Percentiles rank a stretch among this genome's conserved stretches.
Conservation (phyloP, 1,139 yeast genomes). For the Protomyces pachydermus region DNA sequence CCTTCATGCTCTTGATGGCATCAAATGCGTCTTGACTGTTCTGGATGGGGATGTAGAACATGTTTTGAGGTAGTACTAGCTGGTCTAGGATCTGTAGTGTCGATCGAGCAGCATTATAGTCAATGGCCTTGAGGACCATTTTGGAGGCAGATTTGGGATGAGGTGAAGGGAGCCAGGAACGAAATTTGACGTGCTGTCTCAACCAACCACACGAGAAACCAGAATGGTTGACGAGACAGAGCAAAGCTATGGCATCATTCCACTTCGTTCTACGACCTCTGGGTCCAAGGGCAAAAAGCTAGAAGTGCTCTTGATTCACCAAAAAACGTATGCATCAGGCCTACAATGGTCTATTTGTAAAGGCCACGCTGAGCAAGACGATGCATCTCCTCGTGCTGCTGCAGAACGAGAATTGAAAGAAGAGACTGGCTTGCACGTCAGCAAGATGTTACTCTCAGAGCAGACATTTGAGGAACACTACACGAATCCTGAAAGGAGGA, state of each 20-base stretch:
- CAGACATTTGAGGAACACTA: neutral
- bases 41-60: slow-evolving; percentile 58
- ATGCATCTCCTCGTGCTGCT: neutral
- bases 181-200: neutral
- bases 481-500: neutral
- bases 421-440: neutral
- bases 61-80: slow-evolving; percentile 69
- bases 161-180: neutral
- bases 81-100: slow-evolving; percentile 71
- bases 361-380: neutral
- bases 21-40: slow-evolving; percentile 67
- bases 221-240: neutral
- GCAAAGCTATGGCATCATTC: neutral
- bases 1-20: slow-evolving; percentile 86
- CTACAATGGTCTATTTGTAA: neutral
- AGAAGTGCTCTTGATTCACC: neutral
- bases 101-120: slow-evolving; percentile 31
- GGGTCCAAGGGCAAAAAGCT: neutral
- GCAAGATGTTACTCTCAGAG: neutral
- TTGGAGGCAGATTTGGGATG: neutral
- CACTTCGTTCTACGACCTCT: neutral
- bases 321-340: neutral
- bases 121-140: slow-evolving; percentile 31
- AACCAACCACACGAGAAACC: neutral
- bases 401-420: neutral